phyloP scores from a whole-genome alignment of 192 early-diverging fungal species.

The Coemansia sp. region DNA sequence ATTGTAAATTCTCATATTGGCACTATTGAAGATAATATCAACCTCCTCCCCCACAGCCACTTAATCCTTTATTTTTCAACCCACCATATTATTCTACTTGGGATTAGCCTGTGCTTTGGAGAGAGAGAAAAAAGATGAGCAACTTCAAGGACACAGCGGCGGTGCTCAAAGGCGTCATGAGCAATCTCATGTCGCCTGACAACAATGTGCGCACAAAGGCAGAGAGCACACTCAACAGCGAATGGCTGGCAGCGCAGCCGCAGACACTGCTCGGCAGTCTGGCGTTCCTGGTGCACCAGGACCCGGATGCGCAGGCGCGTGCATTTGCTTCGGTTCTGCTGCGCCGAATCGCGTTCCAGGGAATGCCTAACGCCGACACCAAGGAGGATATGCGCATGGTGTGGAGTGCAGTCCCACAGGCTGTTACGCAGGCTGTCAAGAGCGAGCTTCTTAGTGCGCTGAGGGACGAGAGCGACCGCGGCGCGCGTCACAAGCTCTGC shows the following conservation, averaged over 20 bases:
- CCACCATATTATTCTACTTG: not conserved
- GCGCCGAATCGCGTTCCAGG: constrained; percentile 64
- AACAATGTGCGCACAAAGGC: constrained; percentile 63
- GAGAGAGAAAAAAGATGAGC: constrained; percentile 24
- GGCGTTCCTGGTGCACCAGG: constrained; percentile 56
- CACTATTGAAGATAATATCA: not conserved
- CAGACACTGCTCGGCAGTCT: constrained; percentile 62
- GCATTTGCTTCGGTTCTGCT: constrained; percentile 69
- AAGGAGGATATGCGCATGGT: constrained; percentile 62
- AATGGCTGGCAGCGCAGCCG: constrained; percentile 63
- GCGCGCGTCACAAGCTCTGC: constrained; percentile 87
- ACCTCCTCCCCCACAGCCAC: not conserved
- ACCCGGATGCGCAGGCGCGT: constrained; percentile 59
- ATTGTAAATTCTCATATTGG: constrained; percentile 7
- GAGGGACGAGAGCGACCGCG: constrained; percentile 67
- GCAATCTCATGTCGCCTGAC: constrained; percentile 58
- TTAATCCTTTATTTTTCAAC: not conserved
- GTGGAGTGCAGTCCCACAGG: constrained; percentile 71
- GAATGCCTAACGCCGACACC: constrained; percentile 24
- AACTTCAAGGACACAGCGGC: constrained; percentile 39
- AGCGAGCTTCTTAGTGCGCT: constrained; percentile 77
- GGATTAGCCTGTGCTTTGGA: not conserved
- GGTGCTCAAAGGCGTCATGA: constrained; percentile 47
- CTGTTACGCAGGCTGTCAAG: constrained; percentile 70
- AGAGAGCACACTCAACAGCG: constrained; percentile 62